These are phyloP conservation scores for Arabidopsis suecica DNA, from an alignment of 345 rosid genomes.

Conservation along the genomic window DNA sequence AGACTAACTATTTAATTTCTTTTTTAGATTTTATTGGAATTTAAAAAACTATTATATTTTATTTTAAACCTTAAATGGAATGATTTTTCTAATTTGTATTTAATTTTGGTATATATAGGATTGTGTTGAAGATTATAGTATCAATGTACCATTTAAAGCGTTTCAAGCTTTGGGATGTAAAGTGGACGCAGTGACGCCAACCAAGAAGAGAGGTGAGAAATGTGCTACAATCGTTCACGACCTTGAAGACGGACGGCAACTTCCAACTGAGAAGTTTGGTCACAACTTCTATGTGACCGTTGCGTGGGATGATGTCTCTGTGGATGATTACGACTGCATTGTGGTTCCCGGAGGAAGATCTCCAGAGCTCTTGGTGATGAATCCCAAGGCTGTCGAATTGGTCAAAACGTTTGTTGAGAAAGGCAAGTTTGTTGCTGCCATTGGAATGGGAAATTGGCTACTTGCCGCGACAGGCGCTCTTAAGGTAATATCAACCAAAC, in stretches of 20 bases:
- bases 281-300: constrained; percentile 54
- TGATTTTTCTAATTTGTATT: too few species aligned
- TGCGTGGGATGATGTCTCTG: constrained; percentile 49
- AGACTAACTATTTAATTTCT: too few species aligned
- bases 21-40: too few species aligned
- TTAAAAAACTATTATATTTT: too few species aligned
- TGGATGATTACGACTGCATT: constrained; percentile 55
- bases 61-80: too few species aligned
- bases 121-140: constrained; percentile 56
- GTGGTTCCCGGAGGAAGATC: constrained; percentile 62
- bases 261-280: constrained; percentile 55
- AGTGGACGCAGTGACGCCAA: constrained; percentile 55
- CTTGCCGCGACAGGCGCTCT: constrained; percentile 53
- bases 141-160: constrained; percentile 57
- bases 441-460: constrained; percentile 59
- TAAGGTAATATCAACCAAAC: constrained; percentile 42
- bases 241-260: constrained; percentile 49
- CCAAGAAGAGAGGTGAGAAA: constrained; percentile 56
- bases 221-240: constrained; percentile 56
- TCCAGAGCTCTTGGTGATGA: constrained; percentile 56
- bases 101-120: constrained; percentile 42
- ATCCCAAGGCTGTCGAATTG: constrained; percentile 48
- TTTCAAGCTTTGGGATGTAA: constrained; percentile 59
- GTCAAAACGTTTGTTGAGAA: constrained; percentile 49
- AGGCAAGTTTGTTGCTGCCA: constrained; percentile 51